Conservation (phyloP, 805 yeast genomes). For the Sungouiozyma intestinalis region DNA sequence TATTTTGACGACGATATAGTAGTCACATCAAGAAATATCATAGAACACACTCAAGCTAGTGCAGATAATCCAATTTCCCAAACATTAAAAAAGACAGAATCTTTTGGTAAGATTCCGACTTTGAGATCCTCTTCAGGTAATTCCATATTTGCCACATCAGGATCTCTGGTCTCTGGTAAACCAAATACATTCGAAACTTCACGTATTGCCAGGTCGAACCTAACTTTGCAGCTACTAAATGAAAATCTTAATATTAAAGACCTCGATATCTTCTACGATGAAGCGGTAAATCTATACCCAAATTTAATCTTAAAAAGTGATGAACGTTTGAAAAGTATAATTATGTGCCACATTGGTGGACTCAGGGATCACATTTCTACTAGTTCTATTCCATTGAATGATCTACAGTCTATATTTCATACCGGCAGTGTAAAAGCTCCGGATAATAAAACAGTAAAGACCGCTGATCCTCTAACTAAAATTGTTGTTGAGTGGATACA, state of each 20-base stretch:
- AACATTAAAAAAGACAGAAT: not conserved
- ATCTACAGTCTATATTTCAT: not conserved
- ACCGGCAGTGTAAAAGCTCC: not conserved
- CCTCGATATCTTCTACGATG: slow-evolving; percentile 3
- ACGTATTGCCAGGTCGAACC: not conserved
- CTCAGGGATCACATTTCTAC: slow-evolving; percentile 21
- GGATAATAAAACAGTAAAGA: not conserved
- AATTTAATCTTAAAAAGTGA: slow-evolving; percentile 8
- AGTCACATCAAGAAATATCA: slow-evolving; percentile 19
- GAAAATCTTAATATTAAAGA: not conserved
- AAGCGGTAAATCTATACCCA: slow-evolving; percentile 16
- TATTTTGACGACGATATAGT: slow-evolving; percentile 20
- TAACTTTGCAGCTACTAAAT: not conserved
- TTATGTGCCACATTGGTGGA: slow-evolving; percentile 28
- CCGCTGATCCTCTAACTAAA: slow-evolving; percentile 12
- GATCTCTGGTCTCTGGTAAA: slow-evolving; percentile 1
- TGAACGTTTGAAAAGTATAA: slow-evolving; percentile 5
- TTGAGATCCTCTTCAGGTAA: slow-evolving; percentile 5
- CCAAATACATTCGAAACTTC: not conserved
- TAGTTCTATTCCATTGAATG: slow-evolving; percentile 2
- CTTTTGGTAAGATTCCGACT: slow-evolving; percentile 2
- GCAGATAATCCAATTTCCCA: not conserved
- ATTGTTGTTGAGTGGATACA: slow-evolving; percentile 22
- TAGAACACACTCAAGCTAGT: slow-evolving; percentile 6
- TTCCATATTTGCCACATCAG: slow-evolving; percentile 5